Percentiles rank a stretch among this genome's conserved stretches.
These are phyloP conservation scores for Arabis hirsuta DNA, from an alignment of 345 rosid species.

Conservation along the genomic window DNA sequence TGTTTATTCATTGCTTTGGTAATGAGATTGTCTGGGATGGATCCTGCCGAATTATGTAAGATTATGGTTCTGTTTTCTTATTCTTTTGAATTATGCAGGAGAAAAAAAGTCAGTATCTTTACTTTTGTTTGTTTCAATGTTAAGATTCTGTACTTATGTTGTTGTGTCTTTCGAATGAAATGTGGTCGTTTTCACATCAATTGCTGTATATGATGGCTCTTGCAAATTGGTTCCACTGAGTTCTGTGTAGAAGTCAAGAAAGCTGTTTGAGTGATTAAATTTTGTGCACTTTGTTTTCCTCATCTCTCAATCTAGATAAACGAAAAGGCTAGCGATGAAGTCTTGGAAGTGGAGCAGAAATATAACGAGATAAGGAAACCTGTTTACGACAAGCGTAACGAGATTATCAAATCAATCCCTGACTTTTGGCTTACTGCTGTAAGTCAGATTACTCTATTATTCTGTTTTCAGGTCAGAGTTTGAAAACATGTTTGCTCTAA, in stretches of 20 bases:
- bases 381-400: conserved; percentile 79
- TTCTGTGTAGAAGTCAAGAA: not conserved
- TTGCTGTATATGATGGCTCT: not conserved
- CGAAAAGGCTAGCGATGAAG: conserved; percentile 90
- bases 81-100: not conserved
- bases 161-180: conserved; percentile 16
- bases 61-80: too few species aligned
- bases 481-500: not conserved
- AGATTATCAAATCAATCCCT: conserved; percentile 76
- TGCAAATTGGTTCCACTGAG: not conserved
- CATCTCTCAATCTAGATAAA: conserved; percentile 53
- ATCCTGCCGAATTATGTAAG: conserved; percentile 61
- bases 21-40: conserved; percentile 46
- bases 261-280: not conserved
- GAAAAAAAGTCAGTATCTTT: conserved; percentile 7
- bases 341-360: conserved; percentile 89
- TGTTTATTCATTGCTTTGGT: conserved; percentile 15
- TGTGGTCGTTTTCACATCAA: too few species aligned
- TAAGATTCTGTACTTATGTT: not conserved
- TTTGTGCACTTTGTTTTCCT: too few species aligned
- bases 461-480: conserved; percentile 10
- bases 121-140: too few species aligned
- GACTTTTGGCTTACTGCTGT: conserved; percentile 98
- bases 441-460: conserved; percentile 39
- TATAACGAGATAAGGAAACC: conserved; percentile 84